phyloP scores from a whole-genome alignment of 345 rosid species.

The Moricandia moricandioides region DNA sequence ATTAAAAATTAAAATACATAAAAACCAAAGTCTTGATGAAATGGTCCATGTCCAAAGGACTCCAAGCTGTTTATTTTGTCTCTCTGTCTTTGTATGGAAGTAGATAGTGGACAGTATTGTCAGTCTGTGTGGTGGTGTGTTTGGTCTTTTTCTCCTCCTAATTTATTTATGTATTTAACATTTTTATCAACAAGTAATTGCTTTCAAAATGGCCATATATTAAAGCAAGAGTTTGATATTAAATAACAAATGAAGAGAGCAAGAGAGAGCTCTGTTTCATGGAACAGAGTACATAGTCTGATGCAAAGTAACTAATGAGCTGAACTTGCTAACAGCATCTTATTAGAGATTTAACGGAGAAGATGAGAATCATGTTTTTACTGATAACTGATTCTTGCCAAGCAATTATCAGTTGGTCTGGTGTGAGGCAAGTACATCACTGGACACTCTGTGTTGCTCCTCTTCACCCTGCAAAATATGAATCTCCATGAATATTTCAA shows the following conservation, averaged over 20 bases:
- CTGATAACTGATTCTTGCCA: slow-evolving; percentile 37
- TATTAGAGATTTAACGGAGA: background rate
- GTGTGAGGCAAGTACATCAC: slow-evolving; percentile 37
- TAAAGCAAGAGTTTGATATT: background rate
- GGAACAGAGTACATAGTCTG: slow-evolving; percentile 19
- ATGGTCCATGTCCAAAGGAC: slow-evolving; percentile 25
- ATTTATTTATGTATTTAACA: background rate
- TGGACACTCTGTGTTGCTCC: slow-evolving; percentile 31
- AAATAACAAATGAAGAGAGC: background rate
- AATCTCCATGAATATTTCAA: background rate
- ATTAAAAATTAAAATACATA: background rate
- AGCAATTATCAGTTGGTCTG: slow-evolving; percentile 41
- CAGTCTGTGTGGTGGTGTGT: slow-evolving; percentile 21
- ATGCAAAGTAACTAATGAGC: background rate
- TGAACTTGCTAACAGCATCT: background rate
- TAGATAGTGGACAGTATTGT: slow-evolving; percentile 33
- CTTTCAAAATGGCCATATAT: background rate
- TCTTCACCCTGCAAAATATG: slow-evolving; percentile 28
- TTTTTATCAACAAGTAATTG: background rate
- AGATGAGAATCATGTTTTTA: slow-evolving; percentile 12
- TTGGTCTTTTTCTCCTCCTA: background rate
- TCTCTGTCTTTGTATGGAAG: slow-evolving; percentile 29
- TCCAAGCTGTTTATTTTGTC: slow-evolving; percentile 34
- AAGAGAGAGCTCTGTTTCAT: slow-evolving; percentile 16
- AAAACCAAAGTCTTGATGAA: slow-evolving; percentile 9